Base-by-base conservation (phyloP, 2,329 filamentous ascomycete species). In the Penicillium sp. region DNA sequence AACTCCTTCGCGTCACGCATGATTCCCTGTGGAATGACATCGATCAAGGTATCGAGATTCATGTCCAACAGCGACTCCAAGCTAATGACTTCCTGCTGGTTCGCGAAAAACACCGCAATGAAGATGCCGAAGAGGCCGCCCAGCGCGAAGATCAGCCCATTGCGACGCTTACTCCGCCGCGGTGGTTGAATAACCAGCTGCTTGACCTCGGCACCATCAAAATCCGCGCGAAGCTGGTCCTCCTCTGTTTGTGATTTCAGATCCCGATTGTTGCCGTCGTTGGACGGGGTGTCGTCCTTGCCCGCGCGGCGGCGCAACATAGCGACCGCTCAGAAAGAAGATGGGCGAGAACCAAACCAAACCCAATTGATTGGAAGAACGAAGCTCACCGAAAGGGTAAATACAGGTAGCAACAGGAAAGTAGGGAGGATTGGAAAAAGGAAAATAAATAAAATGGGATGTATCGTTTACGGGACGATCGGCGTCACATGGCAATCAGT, bases 121-220 rank as follows among this genome's bases (percentile, higher is more conserved):
- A 96, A 78, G 55, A 99, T 84, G 13, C 95, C 95, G 67, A 95
- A 93, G n/a, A 99, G 69, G 41, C 92, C 91, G 31, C 95, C 95
- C 21, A 99, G 81, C 10, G 88, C 79, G 75, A 99, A 98, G 27
- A 97, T 90, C 69, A 96, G 86, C 2, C 88, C 87, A 74, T 86
- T 90, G 60, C 88, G 86, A 65, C 90, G 85, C 77, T 93, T 96
- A 61, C 84, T 84, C 50, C 71, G 66, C 3, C 37, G 37, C 26
- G 26, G 43, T 44, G 73, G 74, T 47, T 71, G 74, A 4, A 63
- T 76, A 24, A 70, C 58, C n/a, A 74, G 62, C 65, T 74, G 65
- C 53, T 69, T 65, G 24, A 63, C 60, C 7, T 62, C 57, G 9
- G 60, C 58, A 31, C 59, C 60, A 26, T 50, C 58, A 11, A 66